A percentile compares a stretch with the other conserved stretches of the same genome.
These are phyloP conservation scores for Entophlyctis helioformis DNA, from an alignment of 192 early-diverging fungal genomes.

Conservation along the genomic window DNA sequence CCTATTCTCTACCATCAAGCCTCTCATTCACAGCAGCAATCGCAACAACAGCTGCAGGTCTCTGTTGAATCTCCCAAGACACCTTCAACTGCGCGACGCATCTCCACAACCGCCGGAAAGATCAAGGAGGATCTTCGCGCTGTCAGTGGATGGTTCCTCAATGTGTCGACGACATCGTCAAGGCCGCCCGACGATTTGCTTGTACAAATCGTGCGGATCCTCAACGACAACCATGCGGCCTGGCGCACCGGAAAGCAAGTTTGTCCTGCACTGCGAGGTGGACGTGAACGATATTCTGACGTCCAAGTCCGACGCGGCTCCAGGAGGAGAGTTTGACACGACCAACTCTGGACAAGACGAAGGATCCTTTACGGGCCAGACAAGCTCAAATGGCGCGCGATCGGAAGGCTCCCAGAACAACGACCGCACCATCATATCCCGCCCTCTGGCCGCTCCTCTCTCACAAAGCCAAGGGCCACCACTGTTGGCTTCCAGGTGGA, in stretches of 20 bases:
- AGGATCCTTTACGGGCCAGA: too few relatives aligned
- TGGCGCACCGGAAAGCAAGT: conserved; percentile 1
- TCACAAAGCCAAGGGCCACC: background rate
- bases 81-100: too few relatives aligned
- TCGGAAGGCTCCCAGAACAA: too few relatives aligned
- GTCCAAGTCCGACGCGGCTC: background rate
- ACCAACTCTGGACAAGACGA: background rate
- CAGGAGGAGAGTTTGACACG: background rate
- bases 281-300: conserved; percentile 4
- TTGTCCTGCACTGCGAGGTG: conserved; percentile 15
- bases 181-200: conserved; percentile 21
- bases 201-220: conserved; percentile 12
- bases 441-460: too few relatives aligned
- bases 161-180: conserved; percentile 28
- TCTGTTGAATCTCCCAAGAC: too few relatives aligned
- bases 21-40: too few relatives aligned
- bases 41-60: too few relatives aligned
- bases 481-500: conserved; percentile 27
- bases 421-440: too few relatives aligned
- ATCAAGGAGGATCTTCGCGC: conserved; percentile 23
- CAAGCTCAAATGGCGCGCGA: too few relatives aligned
- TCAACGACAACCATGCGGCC: conserved; percentile 3
- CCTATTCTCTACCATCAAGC: too few relatives aligned
- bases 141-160: conserved; percentile 32
- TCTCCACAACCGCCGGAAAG: conserved; percentile 1